phyloP scores from a whole-genome alignment of 306 rosid species.

The Trifolium pratense region DNA sequence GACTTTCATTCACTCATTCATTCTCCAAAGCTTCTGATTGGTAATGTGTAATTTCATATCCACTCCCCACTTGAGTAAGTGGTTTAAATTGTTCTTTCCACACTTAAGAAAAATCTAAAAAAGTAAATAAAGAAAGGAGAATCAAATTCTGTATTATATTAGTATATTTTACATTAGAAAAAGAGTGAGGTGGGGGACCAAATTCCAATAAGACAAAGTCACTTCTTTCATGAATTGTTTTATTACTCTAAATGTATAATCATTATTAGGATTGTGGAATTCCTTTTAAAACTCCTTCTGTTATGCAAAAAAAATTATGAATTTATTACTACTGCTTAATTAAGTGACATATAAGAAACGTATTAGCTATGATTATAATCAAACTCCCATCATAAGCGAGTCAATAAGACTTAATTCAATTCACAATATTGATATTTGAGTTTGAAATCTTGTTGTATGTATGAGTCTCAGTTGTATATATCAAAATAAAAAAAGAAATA shows the following conservation, averaged over 20 bases:
- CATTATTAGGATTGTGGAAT: conserved; percentile 42
- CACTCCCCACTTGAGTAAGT: conserved; percentile 52
- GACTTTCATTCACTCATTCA: conserved; percentile 49
- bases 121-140: conserved; percentile 42
- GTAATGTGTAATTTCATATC: conserved; percentile 43
- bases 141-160: conserved; percentile 55
- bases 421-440: no score
- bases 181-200: conserved; percentile 48
- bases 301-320: conserved; percentile 37
- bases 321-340: conserved; percentile 33
- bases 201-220: conserved; percentile 52
- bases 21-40: conserved; percentile 45
- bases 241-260: conserved; percentile 52
- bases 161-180: conserved; percentile 28
- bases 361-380: conserved; percentile 27
- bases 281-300: conserved; percentile 36
- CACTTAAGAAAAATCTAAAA: conserved; percentile 29
- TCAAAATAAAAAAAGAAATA: no score
- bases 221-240: conserved; percentile 39
- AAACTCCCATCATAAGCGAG: background rate
- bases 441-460: no score
- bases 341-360: conserved; percentile 41
- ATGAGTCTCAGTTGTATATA: no score
- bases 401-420: no score
- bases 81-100: conserved; percentile 51